Conservation (phyloP, 495 filamentous ascomycete genomes). For the Antarctomyces pellizariae region DNA sequence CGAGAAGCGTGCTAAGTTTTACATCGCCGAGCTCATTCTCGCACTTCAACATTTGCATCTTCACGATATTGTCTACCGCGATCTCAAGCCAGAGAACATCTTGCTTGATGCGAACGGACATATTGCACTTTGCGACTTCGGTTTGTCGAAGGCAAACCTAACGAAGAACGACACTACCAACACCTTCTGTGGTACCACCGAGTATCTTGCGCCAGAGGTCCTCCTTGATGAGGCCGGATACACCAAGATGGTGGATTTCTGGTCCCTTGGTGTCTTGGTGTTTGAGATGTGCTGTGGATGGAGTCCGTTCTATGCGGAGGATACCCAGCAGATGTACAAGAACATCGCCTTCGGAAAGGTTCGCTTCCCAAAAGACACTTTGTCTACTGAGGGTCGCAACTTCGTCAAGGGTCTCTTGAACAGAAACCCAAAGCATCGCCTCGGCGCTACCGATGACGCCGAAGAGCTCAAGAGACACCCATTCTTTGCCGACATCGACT, state of each 20-base stretch:
- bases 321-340: slow-evolving; percentile 99
- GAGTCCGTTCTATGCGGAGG: slow-evolving; percentile 97
- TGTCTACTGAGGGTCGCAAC: slow-evolving; percentile 83
- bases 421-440: slow-evolving; percentile 83
- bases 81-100: slow-evolving; percentile 73
- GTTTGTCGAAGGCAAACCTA: slow-evolving; percentile 89
- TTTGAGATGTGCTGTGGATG: slow-evolving; percentile 99
- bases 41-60: slow-evolving; percentile 89
- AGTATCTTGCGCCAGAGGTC: slow-evolving; percentile 91
- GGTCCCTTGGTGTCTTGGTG: slow-evolving; percentile 90
- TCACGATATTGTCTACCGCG: slow-evolving; percentile 93
- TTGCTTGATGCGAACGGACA: slow-evolving; percentile 66
- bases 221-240: slow-evolving; percentile 92
- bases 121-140: slow-evolving; percentile 72
- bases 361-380: slow-evolving; percentile 78
- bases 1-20: slow-evolving; percentile 90
- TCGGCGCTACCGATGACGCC: slow-evolving; percentile 77
- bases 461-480: slow-evolving; percentile 86
- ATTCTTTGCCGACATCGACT: slow-evolving; percentile 88
- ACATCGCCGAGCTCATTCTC: slow-evolving; percentile 92
- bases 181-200: slow-evolving; percentile 95
- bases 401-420: slow-evolving; percentile 96
- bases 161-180: slow-evolving; percentile 94
- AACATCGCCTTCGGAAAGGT: slow-evolving; percentile 99
- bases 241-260: slow-evolving; percentile 99